Evolutionary conservation across 2,329 filamentous ascomycete species (phyloP).

Genomic region (Zasmidium citrigriseum): DNA sequence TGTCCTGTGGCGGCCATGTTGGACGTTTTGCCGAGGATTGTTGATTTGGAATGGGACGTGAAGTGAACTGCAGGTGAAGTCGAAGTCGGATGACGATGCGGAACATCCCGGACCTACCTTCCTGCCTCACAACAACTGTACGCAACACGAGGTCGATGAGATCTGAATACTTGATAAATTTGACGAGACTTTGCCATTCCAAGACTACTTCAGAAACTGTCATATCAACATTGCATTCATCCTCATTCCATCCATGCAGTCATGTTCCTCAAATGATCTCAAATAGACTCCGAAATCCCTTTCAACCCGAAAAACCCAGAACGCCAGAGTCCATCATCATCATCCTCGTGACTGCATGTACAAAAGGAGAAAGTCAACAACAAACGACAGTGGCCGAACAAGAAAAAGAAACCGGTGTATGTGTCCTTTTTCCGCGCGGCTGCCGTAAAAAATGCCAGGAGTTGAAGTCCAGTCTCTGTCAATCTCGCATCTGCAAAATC

Average conservation of each 20-base stretch:
- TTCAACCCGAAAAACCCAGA: neutral
- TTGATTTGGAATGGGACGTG: neutral
- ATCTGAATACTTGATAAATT: neutral
- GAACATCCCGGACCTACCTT: neutral
- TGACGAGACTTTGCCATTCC: neutral
- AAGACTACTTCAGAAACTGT: neutral
- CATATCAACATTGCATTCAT: constrained; percentile 1
- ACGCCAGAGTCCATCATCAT: constrained; percentile 5
- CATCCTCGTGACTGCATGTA: constrained; percentile 11
- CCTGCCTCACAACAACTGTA: neutral
- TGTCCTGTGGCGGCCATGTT: neutral
- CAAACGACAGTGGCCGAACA: constrained; percentile 1
- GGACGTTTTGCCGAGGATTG: neutral
- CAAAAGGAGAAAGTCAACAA: constrained; percentile 3
- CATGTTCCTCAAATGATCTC: neutral
- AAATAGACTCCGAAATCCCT: constrained; percentile 1
- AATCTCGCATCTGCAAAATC: constrained; percentile 5
- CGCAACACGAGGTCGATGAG: neutral
- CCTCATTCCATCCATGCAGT: constrained; percentile 10
- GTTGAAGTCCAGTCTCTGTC: neutral
- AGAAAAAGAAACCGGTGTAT: constrained; percentile 8
- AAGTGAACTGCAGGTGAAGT: constrained; percentile 2
- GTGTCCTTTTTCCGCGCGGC: constrained; percentile 6
- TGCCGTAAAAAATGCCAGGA: neutral
- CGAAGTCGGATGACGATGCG: neutral